Conservation (phyloP, 257 asterid genomes). For the Datura wrightii region DNA sequence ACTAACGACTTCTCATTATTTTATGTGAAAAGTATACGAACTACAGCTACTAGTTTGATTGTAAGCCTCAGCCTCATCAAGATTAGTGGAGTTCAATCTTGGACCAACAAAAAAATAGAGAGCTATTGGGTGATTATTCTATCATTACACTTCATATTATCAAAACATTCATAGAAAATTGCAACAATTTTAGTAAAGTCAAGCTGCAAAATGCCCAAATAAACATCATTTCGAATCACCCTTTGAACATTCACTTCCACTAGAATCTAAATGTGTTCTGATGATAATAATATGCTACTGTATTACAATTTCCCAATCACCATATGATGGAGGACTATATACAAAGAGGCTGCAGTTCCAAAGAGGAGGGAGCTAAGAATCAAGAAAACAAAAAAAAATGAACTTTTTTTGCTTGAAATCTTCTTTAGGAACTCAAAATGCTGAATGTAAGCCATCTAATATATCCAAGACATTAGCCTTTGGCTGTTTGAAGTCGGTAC, state of each 20-base stretch:
- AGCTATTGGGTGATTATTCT: background rate
- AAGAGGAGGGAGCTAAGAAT: constrained; percentile 31
- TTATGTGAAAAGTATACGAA: no score
- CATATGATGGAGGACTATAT: constrained; percentile 32
- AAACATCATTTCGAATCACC: background rate
- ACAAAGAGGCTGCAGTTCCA: constrained; percentile 44
- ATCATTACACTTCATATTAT: constrained; percentile 1
- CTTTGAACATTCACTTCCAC: constrained; percentile 21
- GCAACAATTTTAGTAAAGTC: background rate
- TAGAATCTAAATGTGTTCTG: constrained; percentile 16
- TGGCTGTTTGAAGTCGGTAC: constrained; percentile 48
- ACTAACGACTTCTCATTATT: no score
- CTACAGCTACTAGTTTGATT: no score
- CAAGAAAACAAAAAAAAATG: constrained; percentile 44
- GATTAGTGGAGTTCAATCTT: no score
- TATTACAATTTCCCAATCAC: constrained; percentile 6
- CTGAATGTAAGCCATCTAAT: constrained; percentile 76
- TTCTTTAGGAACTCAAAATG: constrained; percentile 47
- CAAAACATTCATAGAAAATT: background rate
- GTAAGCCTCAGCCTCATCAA: no score
- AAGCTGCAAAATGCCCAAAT: constrained; percentile 18
- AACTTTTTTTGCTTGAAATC: constrained; percentile 27
- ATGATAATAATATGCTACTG: constrained; percentile 12
- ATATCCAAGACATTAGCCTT: constrained; percentile 68
- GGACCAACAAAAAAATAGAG: background rate